These are phyloP conservation scores for Acer negundo DNA, from an alignment of 345 rosid species.

Conservation along the genomic window DNA sequence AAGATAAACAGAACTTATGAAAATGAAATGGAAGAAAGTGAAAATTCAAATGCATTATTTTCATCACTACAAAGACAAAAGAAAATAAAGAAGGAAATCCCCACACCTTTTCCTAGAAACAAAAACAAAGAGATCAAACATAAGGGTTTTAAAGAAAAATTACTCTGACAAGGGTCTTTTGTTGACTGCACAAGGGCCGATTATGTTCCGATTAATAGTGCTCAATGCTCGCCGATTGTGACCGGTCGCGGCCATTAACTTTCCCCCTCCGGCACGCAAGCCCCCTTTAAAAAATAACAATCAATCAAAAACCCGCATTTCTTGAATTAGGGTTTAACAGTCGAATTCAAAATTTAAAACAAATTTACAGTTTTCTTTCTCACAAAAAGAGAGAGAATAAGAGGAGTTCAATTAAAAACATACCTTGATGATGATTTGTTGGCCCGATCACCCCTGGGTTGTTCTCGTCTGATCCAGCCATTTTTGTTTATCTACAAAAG, in stretches of 20 bases:
- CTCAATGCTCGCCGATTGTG: constrained; percentile 77
- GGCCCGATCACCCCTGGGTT: constrained; percentile 63
- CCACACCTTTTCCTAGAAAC: background rate
- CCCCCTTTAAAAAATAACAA: constrained; percentile 42
- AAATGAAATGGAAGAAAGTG: too few relatives aligned
- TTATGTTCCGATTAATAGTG: constrained; percentile 62
- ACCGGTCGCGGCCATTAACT: constrained; percentile 44
- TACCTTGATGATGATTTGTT: constrained; percentile 49
- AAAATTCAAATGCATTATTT: too few relatives aligned
- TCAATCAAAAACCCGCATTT: constrained; percentile 7
- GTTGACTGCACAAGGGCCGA: constrained; percentile 67
- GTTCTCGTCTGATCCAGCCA: constrained; percentile 88
- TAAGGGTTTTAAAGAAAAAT: constrained; percentile 23
- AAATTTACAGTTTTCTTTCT: background rate
- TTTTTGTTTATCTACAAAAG: constrained; percentile 33
- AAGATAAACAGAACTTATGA: too few relatives aligned
- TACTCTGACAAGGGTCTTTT: constrained; percentile 69
- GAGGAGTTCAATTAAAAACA: background rate
- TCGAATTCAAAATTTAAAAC: background rate
- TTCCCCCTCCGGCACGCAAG: constrained; percentile 56
- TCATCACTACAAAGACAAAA: too few relatives aligned
- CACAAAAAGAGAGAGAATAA: background rate
- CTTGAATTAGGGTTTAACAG: constrained; percentile 25
- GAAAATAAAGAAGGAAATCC: background rate
- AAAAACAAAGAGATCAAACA: background rate